Conservation (phyloP, 805 yeast species). For the Lipomyces japonicus region DNA sequence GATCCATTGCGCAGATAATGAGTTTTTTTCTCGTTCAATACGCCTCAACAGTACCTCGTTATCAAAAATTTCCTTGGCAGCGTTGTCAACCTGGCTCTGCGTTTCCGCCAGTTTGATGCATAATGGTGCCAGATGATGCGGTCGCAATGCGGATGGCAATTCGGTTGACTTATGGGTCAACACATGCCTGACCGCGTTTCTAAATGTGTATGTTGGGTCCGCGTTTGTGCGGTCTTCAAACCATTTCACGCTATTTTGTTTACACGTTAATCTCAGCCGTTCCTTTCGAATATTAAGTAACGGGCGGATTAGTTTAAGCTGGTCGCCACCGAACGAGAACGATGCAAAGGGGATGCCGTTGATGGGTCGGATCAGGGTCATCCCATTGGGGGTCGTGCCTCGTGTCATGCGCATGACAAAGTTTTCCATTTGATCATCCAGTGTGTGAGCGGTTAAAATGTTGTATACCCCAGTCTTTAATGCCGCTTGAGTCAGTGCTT, state of each 20-base stretch:
- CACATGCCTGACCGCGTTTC: slow-evolving; percentile 52
- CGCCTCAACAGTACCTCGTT: background rate
- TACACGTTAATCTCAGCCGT: slow-evolving; percentile 48
- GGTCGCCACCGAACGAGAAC: slow-evolving; percentile 13
- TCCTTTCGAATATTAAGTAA: slow-evolving; percentile 47
- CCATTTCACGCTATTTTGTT: slow-evolving; percentile 47
- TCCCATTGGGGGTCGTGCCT: slow-evolving; percentile 60
- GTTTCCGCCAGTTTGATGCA: background rate
- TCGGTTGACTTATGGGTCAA: slow-evolving; percentile 16
- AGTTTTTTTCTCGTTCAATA: background rate
- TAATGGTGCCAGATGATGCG: background rate
- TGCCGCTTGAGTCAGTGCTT: slow-evolving; percentile 45
- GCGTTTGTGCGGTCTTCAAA: slow-evolving; percentile 66
- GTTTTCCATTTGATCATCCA: slow-evolving; percentile 72
- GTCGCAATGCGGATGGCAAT: slow-evolving; percentile 29
- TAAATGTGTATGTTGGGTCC: slow-evolving; percentile 50
- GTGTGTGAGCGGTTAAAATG: slow-evolving; percentile 64
- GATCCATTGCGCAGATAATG: background rate
- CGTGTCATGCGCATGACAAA: slow-evolving; percentile 51
- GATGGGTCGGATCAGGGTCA: slow-evolving; percentile 38
- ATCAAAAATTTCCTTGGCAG: background rate
- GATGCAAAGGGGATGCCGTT: slow-evolving; percentile 21
- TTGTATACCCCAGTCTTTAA: slow-evolving; percentile 34
- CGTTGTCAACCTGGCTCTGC: background rate
- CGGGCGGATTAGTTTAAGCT: slow-evolving; percentile 48